A percentile compares a stretch with the other conserved stretches of the same genome.
phyloP scores from a whole-genome alignment of 164 flowering plant species.

The Aristolochia contorta region DNA sequence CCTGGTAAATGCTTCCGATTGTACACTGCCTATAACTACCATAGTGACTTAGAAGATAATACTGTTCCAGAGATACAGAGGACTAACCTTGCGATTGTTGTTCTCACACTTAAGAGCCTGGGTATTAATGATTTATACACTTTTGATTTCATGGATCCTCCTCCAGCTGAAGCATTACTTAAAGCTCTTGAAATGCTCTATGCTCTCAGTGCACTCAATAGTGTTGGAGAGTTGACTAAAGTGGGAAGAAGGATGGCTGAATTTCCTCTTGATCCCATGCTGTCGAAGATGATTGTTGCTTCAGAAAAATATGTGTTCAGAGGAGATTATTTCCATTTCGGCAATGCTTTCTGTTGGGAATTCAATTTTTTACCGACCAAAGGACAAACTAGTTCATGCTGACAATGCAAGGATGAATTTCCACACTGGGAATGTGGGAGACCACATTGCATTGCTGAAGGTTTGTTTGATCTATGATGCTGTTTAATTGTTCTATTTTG shows the following conservation, averaged over 20 bases:
- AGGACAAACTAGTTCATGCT: conserved; percentile 98
- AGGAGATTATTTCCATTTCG: conserved; percentile 87
- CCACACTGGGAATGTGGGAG: conserved; percentile 94
- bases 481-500: not conserved
- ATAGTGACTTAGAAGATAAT: conserved; percentile 76
- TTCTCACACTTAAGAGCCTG: conserved; percentile 77
- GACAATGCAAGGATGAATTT: conserved; percentile 95
- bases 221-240: conserved; percentile 79
- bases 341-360: conserved; percentile 93
- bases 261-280: conserved; percentile 95
- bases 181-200: conserved; percentile 79
- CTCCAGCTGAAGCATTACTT: conserved; percentile 80
- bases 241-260: conserved; percentile 93
- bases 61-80: conserved; percentile 89
- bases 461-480: conserved; percentile 19
- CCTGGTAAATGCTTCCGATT: conserved; percentile 90
- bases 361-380: conserved; percentile 92
- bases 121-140: conserved; percentile 76
- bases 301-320: conserved; percentile 85
- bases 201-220: conserved; percentile 84
- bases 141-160: conserved; percentile 98
- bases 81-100: conserved; percentile 94
- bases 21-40: conserved; percentile 68
- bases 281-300: conserved; percentile 93
- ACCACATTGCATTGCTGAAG: conserved; percentile 91